Evolutionary conservation across 345 rosid species (phyloP).

Genomic region (Cardamine chenopodiifolia): DNA sequence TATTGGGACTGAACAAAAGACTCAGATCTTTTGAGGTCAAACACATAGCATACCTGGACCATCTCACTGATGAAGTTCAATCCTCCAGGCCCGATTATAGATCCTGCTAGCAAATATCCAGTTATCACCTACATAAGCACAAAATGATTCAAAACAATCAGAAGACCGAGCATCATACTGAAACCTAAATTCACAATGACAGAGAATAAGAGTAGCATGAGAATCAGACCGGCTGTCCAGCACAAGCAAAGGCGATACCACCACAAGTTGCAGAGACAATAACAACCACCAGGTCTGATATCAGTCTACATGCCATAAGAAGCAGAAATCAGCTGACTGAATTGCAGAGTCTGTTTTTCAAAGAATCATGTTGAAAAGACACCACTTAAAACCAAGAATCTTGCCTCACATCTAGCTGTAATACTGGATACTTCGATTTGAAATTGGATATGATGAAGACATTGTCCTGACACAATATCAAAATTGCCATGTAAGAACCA

Average conservation of each 20-base stretch:
- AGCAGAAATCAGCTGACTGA: slow-evolving; percentile 21
- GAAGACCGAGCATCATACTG: slow-evolving; percentile 5
- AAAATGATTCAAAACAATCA: slow-evolving; percentile 14
- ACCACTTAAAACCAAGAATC: slow-evolving; percentile 11
- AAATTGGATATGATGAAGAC: slow-evolving; percentile 93
- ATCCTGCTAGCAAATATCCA: slow-evolving; percentile 92
- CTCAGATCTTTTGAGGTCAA: background rate
- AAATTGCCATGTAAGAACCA: slow-evolving; percentile 14
- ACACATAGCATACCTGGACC: slow-evolving; percentile 77
- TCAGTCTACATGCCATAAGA: slow-evolving; percentile 60
- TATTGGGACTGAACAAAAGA: background rate
- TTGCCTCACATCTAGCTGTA: slow-evolving; percentile 88
- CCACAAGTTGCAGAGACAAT: slow-evolving; percentile 98
- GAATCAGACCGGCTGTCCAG: slow-evolving; percentile 89
- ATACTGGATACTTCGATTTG: slow-evolving; percentile 88
- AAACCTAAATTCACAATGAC: background rate
- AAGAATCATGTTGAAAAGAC: slow-evolving; percentile 9
- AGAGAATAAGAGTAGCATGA: slow-evolving; percentile 13
- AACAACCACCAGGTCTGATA: slow-evolving; percentile 92
- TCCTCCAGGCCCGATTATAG: slow-evolving; percentile 92
- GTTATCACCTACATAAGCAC: slow-evolving; percentile 69
- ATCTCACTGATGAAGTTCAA: slow-evolving; percentile 86
- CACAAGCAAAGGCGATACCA: slow-evolving; percentile 98
- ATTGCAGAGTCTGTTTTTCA: slow-evolving; percentile 6
- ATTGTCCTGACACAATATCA: slow-evolving; percentile 69